A percentile compares a stretch with the other conserved stretches of the same genome.
These are phyloP conservation scores for Coemansia sp. DNA, from an alignment of 192 early-diverging fungal species.

Conservation along the genomic window DNA sequence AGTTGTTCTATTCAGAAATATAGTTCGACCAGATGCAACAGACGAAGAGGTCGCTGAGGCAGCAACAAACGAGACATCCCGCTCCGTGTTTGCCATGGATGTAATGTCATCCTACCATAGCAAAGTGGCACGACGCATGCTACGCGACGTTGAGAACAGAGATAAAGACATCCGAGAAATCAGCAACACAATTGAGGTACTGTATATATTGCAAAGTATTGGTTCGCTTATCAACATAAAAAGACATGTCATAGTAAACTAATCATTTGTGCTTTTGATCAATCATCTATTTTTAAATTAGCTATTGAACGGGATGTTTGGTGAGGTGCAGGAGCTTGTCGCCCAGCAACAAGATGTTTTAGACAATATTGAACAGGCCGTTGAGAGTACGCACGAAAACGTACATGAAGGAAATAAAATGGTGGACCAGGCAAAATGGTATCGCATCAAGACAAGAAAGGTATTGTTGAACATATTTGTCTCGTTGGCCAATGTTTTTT, in stretches of 20 bases:
- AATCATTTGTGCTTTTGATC: not conserved
- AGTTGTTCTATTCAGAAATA: not conserved
- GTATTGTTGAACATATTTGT: constrained; percentile 13
- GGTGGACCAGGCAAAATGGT: constrained; percentile 35
- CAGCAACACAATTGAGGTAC: constrained; percentile 42
- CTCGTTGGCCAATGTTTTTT: too few species aligned
- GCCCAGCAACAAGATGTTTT: constrained; percentile 49
- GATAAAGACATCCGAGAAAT: constrained; percentile 47
- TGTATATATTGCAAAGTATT: too few species aligned
- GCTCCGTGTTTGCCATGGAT: constrained; percentile 54
- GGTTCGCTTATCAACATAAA: too few species aligned
- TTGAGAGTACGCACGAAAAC: constrained; percentile 39
- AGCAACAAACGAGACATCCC: constrained; percentile 32
- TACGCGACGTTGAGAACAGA: constrained; percentile 51
- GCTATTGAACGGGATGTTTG: constrained; percentile 51
- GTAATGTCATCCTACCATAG: constrained; percentile 49
- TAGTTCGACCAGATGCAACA: constrained; percentile 49
- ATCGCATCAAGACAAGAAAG: constrained; percentile 46
- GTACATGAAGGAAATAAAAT: constrained; percentile 17
- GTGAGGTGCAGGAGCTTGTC: constrained; percentile 39
- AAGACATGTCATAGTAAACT: not conserved
- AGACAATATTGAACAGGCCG: constrained; percentile 51
- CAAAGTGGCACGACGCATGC: constrained; percentile 43
- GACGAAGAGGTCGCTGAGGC: constrained; percentile 47
- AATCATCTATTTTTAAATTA: constrained; percentile 8